Evolutionary conservation across 1,284 basidiomycete genomes (phyloP), one percentile per base, ranked within the genome.

Genomic region (Retiboletus flavoniger): DNA sequence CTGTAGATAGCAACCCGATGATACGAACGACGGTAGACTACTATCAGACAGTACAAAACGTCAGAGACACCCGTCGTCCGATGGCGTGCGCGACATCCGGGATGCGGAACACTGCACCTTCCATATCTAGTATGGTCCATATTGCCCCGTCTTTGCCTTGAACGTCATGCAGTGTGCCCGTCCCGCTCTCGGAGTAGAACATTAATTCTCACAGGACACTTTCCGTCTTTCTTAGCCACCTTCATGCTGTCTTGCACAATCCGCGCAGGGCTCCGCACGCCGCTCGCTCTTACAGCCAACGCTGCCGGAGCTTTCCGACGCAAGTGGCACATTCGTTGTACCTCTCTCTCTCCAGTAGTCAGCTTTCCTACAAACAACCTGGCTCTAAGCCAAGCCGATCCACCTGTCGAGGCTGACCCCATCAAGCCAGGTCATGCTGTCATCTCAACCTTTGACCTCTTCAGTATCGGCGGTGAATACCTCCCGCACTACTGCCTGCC

Each of bases 391-490:
- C 50, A 46, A 13, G 9, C 41, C 7, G 50, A 58, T 16, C 24
- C 51, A 2, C 39, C 54, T 14, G 42, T 41, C 19, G 56, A 54
- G 38, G n/a, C 51, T 1, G 50, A 56, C 28, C 13, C 45, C 9
- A 45, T 70, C 40, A 56, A 65, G 28, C 76, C 82, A n/a, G 89
- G 94, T 54, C 94, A 97, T 76, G 95, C 94, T 1, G 95, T 97
- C 58, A 95, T 98, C 51, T 91, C 89, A 0, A 86, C 93, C 0
- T 95, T 95, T 63, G 95, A 98, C 72, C 75, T 98, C 45, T 98
- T 98, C 76, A 93, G 90, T 57, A 91, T 98, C 58, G 95, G 95
- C 50, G 89, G 88, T 85, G 65, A 63, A 76, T 62, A 11, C 32
- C n/a, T 38, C 52, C 32, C 13, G 24, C 32, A 21, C 29, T 19